phyloP scores from a whole-genome alignment of 139 green algal genomes.

The Mesotaenium endlicherianum region DNA sequence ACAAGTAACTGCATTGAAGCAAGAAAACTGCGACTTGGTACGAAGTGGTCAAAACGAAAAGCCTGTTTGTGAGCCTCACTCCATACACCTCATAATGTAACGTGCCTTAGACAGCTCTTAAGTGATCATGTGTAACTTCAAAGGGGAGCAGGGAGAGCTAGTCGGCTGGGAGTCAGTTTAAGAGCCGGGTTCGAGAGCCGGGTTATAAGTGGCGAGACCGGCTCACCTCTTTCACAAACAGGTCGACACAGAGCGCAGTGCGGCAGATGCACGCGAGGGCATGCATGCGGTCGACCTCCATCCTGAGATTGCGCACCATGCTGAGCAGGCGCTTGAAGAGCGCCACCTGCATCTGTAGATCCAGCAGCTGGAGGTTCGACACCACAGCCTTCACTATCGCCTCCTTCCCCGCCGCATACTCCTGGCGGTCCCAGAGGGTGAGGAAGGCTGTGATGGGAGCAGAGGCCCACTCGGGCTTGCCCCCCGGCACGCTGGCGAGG shows the following conservation, averaged over 20 bases:
- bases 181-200: too few relatives aligned
- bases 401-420: slow-evolving; percentile 43
- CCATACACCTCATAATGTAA: too few relatives aligned
- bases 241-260: slow-evolving; percentile 35
- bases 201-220: too few relatives aligned
- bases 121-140: too few relatives aligned
- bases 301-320: slow-evolving; percentile 44
- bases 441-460: slow-evolving; percentile 50
- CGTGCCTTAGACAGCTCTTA: too few relatives aligned
- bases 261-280: slow-evolving; percentile 47
- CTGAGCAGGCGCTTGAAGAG: slow-evolving; percentile 47
- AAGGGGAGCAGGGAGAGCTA: too few relatives aligned
- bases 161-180: too few relatives aligned
- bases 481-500: slow-evolving; percentile 39
- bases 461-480: slow-evolving; percentile 46
- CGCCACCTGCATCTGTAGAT: slow-evolving; percentile 45
- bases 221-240: slow-evolving; percentile 50
- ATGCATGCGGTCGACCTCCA: slow-evolving; percentile 48
- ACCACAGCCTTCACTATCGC: slow-evolving; percentile 48
- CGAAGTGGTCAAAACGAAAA: too few relatives aligned
- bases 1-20: too few relatives aligned
- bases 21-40: too few relatives aligned
- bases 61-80: too few relatives aligned
- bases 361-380: slow-evolving; percentile 47
- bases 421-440: slow-evolving; percentile 46